Evolutionary conservation across 2,329 filamentous ascomycete genomes (phyloP).

Genomic region (Microsporum audouinii): DNA sequence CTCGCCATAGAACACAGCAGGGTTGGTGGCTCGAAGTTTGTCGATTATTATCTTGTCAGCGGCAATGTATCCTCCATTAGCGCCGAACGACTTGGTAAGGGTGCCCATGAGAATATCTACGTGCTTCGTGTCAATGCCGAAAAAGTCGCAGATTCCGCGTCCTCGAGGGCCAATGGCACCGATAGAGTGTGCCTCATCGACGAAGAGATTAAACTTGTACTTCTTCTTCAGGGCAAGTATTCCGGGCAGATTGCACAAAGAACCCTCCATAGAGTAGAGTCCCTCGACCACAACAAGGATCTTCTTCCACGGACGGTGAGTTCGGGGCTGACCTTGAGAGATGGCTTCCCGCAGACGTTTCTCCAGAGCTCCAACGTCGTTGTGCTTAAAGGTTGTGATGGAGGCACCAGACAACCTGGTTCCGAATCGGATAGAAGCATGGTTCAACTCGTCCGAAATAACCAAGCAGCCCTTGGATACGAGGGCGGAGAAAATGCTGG

Average conservation of each 20-base stretch:
- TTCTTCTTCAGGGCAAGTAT: slow-evolving; percentile 77
- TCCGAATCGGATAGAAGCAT: slow-evolving; percentile 92
- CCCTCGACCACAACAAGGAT: slow-evolving; percentile 93
- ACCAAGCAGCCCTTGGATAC: slow-evolving; percentile 88
- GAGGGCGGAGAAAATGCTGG: slow-evolving; percentile 80
- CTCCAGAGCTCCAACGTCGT: slow-evolving; percentile 84
- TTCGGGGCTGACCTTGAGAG: slow-evolving; percentile 90
- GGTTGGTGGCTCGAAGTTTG: slow-evolving; percentile 76
- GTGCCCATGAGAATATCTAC: slow-evolving; percentile 98
- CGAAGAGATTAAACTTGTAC: slow-evolving; percentile 93
- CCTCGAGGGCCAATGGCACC: slow-evolving; percentile 82
- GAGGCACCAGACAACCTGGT: slow-evolving; percentile 88
- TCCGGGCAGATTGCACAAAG: slow-evolving; percentile 94
- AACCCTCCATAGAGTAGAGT: slow-evolving; percentile 98
- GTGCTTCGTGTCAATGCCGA: slow-evolving; percentile 73
- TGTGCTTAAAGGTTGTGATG: slow-evolving; percentile 95
- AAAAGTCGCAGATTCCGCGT: slow-evolving; percentile 94
- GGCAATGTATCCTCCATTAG: slow-evolving; percentile 91
- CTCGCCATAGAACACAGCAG: slow-evolving; percentile 77
- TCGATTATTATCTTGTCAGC: slow-evolving; percentile 84
- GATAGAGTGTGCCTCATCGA: slow-evolving; percentile 94
- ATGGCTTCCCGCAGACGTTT: slow-evolving; percentile 79
- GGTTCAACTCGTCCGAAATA: slow-evolving; percentile 94
- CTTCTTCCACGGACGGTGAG: slow-evolving; percentile 99
- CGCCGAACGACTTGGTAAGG: slow-evolving; percentile 94